phyloP scores from a whole-genome alignment of 164 flowering plant genomes.

The Annona squamosa region DNA sequence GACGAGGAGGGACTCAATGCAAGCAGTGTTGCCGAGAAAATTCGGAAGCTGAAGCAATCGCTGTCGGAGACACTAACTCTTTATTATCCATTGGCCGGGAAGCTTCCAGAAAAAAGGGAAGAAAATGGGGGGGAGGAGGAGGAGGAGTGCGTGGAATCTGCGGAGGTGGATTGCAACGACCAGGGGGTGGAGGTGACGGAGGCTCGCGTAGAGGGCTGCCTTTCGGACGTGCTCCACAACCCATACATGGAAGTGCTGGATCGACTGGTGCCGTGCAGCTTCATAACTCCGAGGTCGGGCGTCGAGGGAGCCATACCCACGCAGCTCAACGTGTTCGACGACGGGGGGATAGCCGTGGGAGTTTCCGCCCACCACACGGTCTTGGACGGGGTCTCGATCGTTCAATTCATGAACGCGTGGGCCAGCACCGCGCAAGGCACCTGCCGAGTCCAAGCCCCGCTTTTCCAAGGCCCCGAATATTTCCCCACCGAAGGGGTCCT shows the following conservation, averaged over 20 bases:
- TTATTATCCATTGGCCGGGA: conserved; percentile 36
- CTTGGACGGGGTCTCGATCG: neutral
- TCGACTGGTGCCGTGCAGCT: conserved; percentile 22
- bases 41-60: neutral
- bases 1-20: neutral
- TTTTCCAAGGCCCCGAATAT: neutral
- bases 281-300: conserved; percentile 1
- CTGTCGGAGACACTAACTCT: conserved; percentile 16
- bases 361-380: neutral
- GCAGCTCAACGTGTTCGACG: conserved; percentile 22
- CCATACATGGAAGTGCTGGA: neutral
- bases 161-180: conserved; percentile 5
- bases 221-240: neutral
- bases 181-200: neutral
- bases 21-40: neutral
- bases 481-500: conserved; percentile 7
- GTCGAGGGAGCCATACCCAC: conserved; percentile 7
- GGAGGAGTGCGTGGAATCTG: neutral
- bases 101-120: conserved; percentile 15
- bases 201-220: neutral
- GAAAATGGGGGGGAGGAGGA: too few species aligned
- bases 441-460: neutral
- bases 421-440: conserved; percentile 8
- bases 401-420: conserved; percentile 20
- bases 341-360: conserved; percentile 32